Conservation (phyloP, 2,329 filamentous ascomycete genomes). For the Chaetomiaceae sp. region DNA sequence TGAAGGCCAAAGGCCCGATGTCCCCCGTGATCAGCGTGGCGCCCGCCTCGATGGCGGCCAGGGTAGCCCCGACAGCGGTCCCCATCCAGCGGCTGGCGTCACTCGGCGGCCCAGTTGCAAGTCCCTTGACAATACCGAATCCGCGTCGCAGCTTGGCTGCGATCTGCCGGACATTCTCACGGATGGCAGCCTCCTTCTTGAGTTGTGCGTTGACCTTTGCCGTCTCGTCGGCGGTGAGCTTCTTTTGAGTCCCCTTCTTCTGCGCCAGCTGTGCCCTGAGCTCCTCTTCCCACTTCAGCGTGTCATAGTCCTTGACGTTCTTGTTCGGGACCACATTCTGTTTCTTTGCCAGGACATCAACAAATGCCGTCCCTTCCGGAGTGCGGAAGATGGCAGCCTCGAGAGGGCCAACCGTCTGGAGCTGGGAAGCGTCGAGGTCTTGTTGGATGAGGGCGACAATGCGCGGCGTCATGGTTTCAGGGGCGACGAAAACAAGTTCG, state of each 20-base stretch:
- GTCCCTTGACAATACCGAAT: slow-evolving; percentile 75
- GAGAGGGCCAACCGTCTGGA: slow-evolving; percentile 71
- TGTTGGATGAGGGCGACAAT: slow-evolving; percentile 68
- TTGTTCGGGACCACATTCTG: slow-evolving; percentile 69
- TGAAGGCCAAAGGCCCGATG: slow-evolving; percentile 69
- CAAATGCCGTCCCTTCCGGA: slow-evolving; percentile 78
- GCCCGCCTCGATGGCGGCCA: slow-evolving; percentile 72
- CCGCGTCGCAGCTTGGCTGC: slow-evolving; percentile 73
- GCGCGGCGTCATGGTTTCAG: slow-evolving; percentile 70
- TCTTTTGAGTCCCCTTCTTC: slow-evolving; percentile 89
- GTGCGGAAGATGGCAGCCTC: slow-evolving; percentile 93
- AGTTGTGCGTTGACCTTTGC: slow-evolving; percentile 88
- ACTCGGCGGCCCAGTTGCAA: slow-evolving; percentile 83
- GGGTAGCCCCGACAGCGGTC: slow-evolving; percentile 66
- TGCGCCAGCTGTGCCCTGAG: slow-evolving; percentile 79
- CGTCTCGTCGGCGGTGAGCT: slow-evolving; percentile 83
- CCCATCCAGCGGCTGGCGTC: slow-evolving; percentile 87
- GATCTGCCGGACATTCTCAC: slow-evolving; percentile 63
- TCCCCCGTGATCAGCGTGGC: slow-evolving; percentile 79
- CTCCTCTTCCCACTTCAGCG: slow-evolving; percentile 95
- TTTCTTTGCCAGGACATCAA: slow-evolving; percentile 88
- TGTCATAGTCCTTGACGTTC: slow-evolving; percentile 92
- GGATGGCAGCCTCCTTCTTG: slow-evolving; percentile 77
- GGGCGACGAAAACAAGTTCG: slow-evolving; percentile 89
- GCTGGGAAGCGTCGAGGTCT: slow-evolving; percentile 66